Evolutionary conservation across 805 yeast genomes (phyloP).

Genomic region (Starmera dryadoides): DNA sequence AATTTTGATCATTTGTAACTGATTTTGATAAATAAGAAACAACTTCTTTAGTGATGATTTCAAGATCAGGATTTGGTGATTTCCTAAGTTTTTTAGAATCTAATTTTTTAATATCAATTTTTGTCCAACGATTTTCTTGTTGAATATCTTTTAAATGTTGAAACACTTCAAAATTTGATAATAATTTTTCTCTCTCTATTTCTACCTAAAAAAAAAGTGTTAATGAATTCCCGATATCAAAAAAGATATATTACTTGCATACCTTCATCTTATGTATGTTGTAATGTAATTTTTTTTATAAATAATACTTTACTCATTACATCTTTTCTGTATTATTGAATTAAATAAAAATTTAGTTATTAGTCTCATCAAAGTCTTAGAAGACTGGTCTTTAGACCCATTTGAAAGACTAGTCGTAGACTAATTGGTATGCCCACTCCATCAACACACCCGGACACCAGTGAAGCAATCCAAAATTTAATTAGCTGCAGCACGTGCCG

Average conservation of each 20-base stretch:
- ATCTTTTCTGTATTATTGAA: too few species aligned
- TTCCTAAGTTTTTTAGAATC: conserved; percentile 18
- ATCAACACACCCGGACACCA: neutral
- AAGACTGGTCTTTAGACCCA: neutral
- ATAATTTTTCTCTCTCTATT: conserved; percentile 41
- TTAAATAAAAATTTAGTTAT: too few species aligned
- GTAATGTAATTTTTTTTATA: too few species aligned
- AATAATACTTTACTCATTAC: too few species aligned
- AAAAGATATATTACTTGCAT: too few species aligned
- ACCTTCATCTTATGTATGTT: too few species aligned
- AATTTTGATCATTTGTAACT: conserved; percentile 16
- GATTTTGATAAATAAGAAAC: conserved; percentile 11
- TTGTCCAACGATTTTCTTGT: conserved; percentile 25
- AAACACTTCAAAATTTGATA: conserved; percentile 51
- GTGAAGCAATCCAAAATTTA: neutral
- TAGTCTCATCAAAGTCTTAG: too few species aligned
- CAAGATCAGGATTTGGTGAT: conserved; percentile 26
- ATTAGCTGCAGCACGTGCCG: too few species aligned
- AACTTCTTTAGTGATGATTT: conserved; percentile 26
- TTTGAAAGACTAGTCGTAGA: neutral
- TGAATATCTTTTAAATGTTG: conserved; percentile 41
- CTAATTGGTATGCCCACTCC: neutral
- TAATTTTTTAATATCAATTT: conserved; percentile 1
- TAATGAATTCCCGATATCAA: too few species aligned
- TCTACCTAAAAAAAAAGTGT: conserved; percentile 23